Evolutionary conservation across 805 yeast genomes (phyloP), one percentile per base, ranked within the genome.

Genomic region (Clavispora asparagi): DNA sequence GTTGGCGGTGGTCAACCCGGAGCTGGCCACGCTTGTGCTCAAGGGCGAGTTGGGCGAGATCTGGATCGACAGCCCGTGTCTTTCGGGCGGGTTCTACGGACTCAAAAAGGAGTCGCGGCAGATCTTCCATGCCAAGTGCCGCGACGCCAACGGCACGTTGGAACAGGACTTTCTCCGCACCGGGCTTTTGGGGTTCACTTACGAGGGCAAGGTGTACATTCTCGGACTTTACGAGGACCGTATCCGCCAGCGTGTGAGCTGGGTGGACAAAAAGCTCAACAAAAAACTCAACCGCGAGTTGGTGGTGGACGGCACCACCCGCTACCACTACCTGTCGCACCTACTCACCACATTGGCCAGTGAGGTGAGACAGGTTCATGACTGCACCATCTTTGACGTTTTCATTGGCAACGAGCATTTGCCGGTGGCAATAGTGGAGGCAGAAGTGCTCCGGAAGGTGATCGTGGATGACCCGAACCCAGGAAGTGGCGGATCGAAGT

Each of bases 11-110:
- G 98, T 94, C 0, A 90, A 95, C 60, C 98, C 98, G 0, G 98
- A 94, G 49, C 88, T 92, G 48, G 77, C 83, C 32, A 71, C 83
- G 2, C 68, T 94, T 14, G 86, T 88, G 5, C 81, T 82, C 2
- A 83, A 77, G 41, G 79, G 87, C 58, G 88, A 85, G 51, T 87
- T 94, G 13, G 99, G 99, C 26, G 99, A 94, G 63, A 83, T 94
- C 30, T 94, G 98, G 98, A 87, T 94, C n/a, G 97, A 91, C 57
- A 85, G 95, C 38, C 92, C 92, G 1, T 86, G 95, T 49, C 67
- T 94, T 7, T 83, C 95, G 2, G 97, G 96, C 13, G 96, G 96
- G 0, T 87, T 86, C 59, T 89, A 90, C 83, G 91, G 82, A 67
- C 25, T 80, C 68, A 42, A 88, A 29, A 69, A 68, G 39, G 76